Evolutionary conservation across 371 early-diverging fungal genomes (phyloP).

Genomic region (Gilbertella persicaria): DNA sequence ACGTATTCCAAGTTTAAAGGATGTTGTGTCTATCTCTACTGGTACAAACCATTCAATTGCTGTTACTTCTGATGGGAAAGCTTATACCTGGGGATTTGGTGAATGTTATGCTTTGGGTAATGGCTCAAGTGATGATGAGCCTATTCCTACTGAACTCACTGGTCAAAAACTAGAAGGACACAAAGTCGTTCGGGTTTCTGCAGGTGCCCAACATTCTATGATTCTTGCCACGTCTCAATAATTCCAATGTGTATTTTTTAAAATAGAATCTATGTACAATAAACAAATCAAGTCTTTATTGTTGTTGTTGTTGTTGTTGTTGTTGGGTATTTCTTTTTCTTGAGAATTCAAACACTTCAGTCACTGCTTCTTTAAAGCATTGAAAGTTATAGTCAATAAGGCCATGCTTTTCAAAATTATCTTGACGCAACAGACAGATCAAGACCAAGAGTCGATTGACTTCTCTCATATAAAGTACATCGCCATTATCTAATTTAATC

Average conservation of each 20-base stretch:
- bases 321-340: constrained; percentile 47
- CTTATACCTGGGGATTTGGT: constrained; percentile 94
- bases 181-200: constrained; percentile 58
- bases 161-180: constrained; percentile 62
- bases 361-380: constrained; percentile 74
- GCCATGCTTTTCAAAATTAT: constrained; percentile 87
- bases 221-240: constrained; percentile 43
- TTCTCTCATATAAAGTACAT: constrained; percentile 81
- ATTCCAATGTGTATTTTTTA: too few species aligned
- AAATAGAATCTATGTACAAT: too few species aligned
- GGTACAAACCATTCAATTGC: constrained; percentile 92
- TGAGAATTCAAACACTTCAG: constrained; percentile 69
- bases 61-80: constrained; percentile 63
- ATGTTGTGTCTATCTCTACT: constrained; percentile 66
- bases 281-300: not conserved
- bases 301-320: not conserved
- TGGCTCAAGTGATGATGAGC: constrained; percentile 71
- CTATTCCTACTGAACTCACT: constrained; percentile 46
- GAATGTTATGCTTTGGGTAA: constrained; percentile 77
- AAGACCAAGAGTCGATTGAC: constrained; percentile 79
- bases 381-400: constrained; percentile 89
- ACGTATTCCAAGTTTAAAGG: constrained; percentile 42
- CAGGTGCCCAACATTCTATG: constrained; percentile 80
- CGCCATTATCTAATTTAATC: constrained; percentile 83
- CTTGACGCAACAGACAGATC: constrained; percentile 82